These are phyloP conservation scores for Trypanosoma brucei DNA, from an alignment of 208 protist genomes.

Conservation along the genomic window DNA sequence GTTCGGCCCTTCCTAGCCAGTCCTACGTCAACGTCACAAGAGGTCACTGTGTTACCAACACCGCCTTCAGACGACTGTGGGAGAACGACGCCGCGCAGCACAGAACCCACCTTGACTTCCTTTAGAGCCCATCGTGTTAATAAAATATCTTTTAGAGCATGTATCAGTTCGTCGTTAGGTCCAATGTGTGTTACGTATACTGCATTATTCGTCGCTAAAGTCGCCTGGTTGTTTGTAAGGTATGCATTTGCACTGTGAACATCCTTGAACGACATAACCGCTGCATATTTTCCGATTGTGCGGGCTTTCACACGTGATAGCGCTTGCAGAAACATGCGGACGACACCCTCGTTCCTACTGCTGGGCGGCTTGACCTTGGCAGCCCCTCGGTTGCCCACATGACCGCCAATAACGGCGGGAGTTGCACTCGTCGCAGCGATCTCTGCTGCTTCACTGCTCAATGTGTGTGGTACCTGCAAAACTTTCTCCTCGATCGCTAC, in stretches of 20 bases:
- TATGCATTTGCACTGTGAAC: slow-evolving; percentile 48
- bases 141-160: slow-evolving; percentile 25
- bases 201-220: slow-evolving; percentile 30
- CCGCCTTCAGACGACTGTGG: slow-evolving; percentile 1
- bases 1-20: slow-evolving; percentile 28
- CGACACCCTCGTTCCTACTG: not conserved
- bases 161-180: slow-evolving; percentile 11
- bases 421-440: not conserved
- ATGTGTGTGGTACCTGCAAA: slow-evolving; percentile 23
- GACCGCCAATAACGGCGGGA: not conserved
- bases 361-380: not conserved
- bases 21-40: slow-evolving; percentile 66
- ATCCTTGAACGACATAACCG: slow-evolving; percentile 35
- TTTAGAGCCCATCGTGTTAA: slow-evolving; percentile 19
- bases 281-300: slow-evolving; percentile 44
- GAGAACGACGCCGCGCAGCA: slow-evolving; percentile 68
- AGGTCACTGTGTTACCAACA: slow-evolving; percentile 19
- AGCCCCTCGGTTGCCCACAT: not conserved
- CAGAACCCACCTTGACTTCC: slow-evolving; percentile 27
- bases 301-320: slow-evolving; percentile 27
- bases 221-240: slow-evolving; percentile 38
- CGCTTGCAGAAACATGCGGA: slow-evolving; percentile 14
- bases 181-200: slow-evolving; percentile 42
- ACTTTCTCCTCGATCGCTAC: slow-evolving; percentile 27
- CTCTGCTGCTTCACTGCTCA: slow-evolving; percentile 8